phyloP scores from a whole-genome alignment of 1,284 basidiomycete species.

The Binderoboletus segoi region DNA sequence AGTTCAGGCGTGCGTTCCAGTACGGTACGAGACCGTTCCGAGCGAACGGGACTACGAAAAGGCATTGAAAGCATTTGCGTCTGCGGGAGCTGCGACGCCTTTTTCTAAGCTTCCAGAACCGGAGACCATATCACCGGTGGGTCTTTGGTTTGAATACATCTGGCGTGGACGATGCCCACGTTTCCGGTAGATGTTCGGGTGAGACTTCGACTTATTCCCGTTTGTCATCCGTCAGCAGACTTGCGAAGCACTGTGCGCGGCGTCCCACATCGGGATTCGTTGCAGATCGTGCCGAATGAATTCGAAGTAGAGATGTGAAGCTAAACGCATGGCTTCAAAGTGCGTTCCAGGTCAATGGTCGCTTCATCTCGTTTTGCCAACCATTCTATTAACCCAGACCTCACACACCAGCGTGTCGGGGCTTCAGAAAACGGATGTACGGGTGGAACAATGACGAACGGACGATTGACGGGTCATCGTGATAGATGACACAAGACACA shows the following conservation, averaged over 20 bases:
- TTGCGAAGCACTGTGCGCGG: background rate
- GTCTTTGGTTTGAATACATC: background rate
- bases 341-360: background rate
- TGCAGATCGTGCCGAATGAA: background rate
- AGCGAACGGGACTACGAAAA: background rate
- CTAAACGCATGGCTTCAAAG: background rate
- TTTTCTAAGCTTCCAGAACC: background rate
- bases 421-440: no score
- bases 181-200: background rate
- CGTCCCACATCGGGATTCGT: background rate
- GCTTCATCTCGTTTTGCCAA: no score
- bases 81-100: background rate
- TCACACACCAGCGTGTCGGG: no score
- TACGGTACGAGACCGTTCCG: background rate
- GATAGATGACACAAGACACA: no score
- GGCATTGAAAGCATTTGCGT: background rate
- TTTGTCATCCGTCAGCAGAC: background rate
- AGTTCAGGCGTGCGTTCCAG: background rate
- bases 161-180: background rate
- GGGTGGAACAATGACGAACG: no score
- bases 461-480: no score
- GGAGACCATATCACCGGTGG: background rate
- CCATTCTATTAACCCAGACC: no score
- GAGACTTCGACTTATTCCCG: background rate
- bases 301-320: background rate